Evolutionary conservation across 176 grass and related monocot genomes (phyloP).

Genomic region (Aegilops longissima): DNA sequence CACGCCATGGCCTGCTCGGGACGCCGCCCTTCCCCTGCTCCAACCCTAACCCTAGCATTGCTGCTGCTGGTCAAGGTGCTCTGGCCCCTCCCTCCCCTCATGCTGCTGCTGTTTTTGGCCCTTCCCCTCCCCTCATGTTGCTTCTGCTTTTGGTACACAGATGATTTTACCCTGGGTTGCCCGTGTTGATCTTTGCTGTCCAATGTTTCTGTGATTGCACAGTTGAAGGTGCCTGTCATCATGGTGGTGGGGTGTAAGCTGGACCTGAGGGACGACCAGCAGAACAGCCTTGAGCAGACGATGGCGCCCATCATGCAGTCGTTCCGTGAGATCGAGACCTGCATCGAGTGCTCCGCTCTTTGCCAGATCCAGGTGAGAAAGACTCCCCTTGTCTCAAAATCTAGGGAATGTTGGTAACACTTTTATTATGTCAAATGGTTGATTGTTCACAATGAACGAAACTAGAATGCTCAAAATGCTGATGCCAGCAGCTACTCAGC

Average conservation of each 20-base stretch:
- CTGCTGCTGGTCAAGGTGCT: too few species aligned
- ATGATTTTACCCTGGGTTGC: background rate
- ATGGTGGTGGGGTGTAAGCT: slow-evolving; percentile 94
- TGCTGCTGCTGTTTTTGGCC: too few species aligned
- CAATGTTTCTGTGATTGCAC: background rate
- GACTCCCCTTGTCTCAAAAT: background rate
- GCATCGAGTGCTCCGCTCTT: slow-evolving; percentile 95
- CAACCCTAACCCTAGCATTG: too few species aligned
- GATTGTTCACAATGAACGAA: background rate
- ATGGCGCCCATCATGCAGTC: slow-evolving; percentile 97
- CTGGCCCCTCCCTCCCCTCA: too few species aligned
- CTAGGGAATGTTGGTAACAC: background rate
- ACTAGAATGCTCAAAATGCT: background rate
- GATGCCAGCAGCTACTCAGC: background rate
- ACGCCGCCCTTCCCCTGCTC: too few species aligned
- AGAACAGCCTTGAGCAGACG: slow-evolving; percentile 84
- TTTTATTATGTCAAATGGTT: background rate
- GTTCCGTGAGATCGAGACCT: slow-evolving; percentile 92
- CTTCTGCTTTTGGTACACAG: too few species aligned
- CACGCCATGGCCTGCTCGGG: too few species aligned
- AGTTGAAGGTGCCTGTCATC: slow-evolving; percentile 78
- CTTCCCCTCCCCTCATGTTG: too few species aligned
- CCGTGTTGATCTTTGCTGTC: slow-evolving; percentile 19
- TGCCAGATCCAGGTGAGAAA: slow-evolving; percentile 89
- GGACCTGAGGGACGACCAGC: slow-evolving; percentile 87